Conservation (phyloP, 1,284 basidiomycete genomes). For the Taiwanofungus camphoratus region DNA sequence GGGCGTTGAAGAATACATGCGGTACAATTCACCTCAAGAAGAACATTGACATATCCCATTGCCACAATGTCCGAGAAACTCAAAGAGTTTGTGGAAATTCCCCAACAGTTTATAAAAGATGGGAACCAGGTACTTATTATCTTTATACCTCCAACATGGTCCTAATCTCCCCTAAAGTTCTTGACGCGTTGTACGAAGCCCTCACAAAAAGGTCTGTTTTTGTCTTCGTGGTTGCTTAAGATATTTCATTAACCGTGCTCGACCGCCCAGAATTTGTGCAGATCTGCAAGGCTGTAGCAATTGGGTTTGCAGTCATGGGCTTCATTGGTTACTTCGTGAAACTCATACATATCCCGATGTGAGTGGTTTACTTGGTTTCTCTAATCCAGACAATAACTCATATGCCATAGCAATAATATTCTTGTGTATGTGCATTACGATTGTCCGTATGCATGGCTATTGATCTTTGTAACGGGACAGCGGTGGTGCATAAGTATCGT, state of each 20-base stretch:
- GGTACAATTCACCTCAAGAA: no score
- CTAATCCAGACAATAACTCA: conserved; percentile 19
- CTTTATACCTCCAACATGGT: not conserved
- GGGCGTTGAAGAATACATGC: no score
- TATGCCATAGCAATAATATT: conserved; percentile 78
- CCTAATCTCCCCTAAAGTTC: conserved; percentile 56
- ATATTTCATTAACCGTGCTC: no score
- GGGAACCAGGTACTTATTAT: conserved; percentile 73
- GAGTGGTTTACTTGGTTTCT: conserved; percentile 32
- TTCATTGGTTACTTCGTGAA: conserved; percentile 96
- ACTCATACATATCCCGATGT: conserved; percentile 95
- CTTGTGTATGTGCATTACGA: conserved; percentile 78
- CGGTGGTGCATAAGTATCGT: conserved; percentile 58
- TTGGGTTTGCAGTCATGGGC: conserved; percentile 97
- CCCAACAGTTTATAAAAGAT: conserved; percentile 89
- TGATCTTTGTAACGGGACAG: no score
- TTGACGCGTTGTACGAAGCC: conserved; percentile 97
- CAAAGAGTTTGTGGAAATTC: conserved; percentile 87
- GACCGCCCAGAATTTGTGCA: conserved; percentile 78
- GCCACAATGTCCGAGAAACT: conserved; percentile 86
- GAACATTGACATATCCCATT: no score
- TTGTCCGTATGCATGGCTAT: no score
- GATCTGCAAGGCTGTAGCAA: conserved; percentile 89
- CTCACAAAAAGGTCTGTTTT: conserved; percentile 77
- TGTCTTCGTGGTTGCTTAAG: not conserved